These are phyloP conservation scores for Phialophora expanda DNA, from an alignment of 2,329 filamentous ascomycete genomes.

Conservation along the genomic window DNA sequence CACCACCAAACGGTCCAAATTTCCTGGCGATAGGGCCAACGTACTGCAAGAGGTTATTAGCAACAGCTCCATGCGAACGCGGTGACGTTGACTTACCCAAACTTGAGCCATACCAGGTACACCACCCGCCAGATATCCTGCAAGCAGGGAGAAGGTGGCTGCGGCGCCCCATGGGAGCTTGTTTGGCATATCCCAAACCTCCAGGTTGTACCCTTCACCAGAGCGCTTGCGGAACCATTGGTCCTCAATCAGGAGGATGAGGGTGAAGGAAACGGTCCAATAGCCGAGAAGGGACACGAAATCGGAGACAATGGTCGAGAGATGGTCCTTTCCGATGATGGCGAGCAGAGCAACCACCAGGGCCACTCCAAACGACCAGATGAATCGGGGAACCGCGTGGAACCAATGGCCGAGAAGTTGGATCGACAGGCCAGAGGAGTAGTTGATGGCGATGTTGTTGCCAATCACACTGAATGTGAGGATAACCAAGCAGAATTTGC, in stretches of 20 bases:
- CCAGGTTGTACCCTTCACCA: constrained; percentile 52
- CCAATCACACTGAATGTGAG: constrained; percentile 40
- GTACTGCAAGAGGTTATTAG: constrained; percentile 45
- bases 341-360: constrained; percentile 52
- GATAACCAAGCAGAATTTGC: constrained; percentile 53
- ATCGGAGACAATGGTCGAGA: constrained; percentile 52
- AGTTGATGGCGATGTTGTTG: constrained; percentile 52
- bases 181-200: constrained; percentile 53
- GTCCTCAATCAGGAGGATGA: constrained; percentile 55
- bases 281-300: constrained; percentile 56
- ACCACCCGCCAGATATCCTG: constrained; percentile 62
- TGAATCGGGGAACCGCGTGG: constrained; percentile 58
- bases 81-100: constrained; percentile 52
- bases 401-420: constrained; percentile 56
- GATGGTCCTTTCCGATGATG: constrained; percentile 50
- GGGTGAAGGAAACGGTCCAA: constrained; percentile 54
- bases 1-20: constrained; percentile 54
- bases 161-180: constrained; percentile 48
- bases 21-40: constrained; percentile 70
- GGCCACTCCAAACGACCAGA: constrained; percentile 54
- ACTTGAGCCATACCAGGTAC: constrained; percentile 72
- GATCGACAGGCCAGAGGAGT: constrained; percentile 53
- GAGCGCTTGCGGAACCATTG: constrained; percentile 49
- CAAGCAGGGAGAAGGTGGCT: constrained; percentile 34
- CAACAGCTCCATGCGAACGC: not conserved